Evolutionary conservation across 1,284 basidiomycete species (phyloP), one percentile per base, ranked within the genome.

Genomic region (Malassezia caprae): DNA sequence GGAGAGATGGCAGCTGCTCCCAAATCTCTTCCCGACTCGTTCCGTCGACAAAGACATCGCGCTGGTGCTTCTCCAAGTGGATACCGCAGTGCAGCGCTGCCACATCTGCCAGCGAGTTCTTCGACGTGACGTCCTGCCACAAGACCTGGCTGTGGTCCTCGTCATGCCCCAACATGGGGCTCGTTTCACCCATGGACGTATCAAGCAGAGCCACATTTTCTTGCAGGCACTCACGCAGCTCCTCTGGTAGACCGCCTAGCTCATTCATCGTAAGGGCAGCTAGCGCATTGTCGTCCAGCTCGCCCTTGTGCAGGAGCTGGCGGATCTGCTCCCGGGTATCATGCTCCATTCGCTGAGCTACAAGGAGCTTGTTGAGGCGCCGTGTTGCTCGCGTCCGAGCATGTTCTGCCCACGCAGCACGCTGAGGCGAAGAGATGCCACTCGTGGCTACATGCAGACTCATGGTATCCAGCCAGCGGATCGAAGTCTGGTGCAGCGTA

Each of bases 391-490:
- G 73, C 31, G 48, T 76, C 47, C 88, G 88, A 53, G 82, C 80
- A 71, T 90, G 82, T 69, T 85, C 84, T 77, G 85, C 82, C 90
- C 91, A 98, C 2, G 87, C 86, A 0, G 90, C 88, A 0, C 91
- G 83, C 73, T 98, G 94, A 60, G 90, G 87, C 0, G 88, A 90
- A 0, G 90, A 93, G 54, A 98, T 93, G 6, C 94, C 93, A 58
- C 87, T 85, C 3, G 90, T 86, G 4, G 94, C 90, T 45, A 94
- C 85, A 72, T 99, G 93, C 10, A 99, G 79, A 1, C 89, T 84
- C 83, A 98, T 89, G 0, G 93, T 99, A 73, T 98, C 94, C 34
- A 96, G 76, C 75, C 88, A 99, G 1, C 93, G 83, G 21, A 82
- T 91, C 41, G 80, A 76, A 0, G 86, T 86, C 0, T 81, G 79